Percentiles rank a stretch among this genome's conserved stretches.
phyloP scores from a whole-genome alignment of 2,329 filamentous ascomycete species.

The Dryadomyces quercus-mongolicae region DNA sequence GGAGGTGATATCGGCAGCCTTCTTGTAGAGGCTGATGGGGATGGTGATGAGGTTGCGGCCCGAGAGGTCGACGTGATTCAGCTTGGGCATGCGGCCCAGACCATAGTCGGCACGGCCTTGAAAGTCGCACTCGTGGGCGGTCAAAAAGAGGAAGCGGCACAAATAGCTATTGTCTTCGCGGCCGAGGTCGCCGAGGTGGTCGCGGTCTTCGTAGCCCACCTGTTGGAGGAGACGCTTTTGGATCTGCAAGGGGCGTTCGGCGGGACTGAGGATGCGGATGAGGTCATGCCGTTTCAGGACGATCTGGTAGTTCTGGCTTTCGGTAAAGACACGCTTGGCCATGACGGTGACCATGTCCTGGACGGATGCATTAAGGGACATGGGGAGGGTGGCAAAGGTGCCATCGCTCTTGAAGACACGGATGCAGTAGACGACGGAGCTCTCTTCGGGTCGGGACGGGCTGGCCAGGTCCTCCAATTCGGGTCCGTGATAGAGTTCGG shows the following conservation, averaged over 20 bases:
- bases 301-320: constrained; percentile 89
- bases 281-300: constrained; percentile 89
- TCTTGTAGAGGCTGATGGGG: constrained; percentile 85
- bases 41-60: constrained; percentile 89
- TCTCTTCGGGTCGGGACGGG: constrained; percentile 60
- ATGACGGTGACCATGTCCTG: constrained; percentile 80
- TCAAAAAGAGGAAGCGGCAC: constrained; percentile 89
- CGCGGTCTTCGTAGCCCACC: constrained; percentile 76
- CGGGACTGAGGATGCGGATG: constrained; percentile 63
- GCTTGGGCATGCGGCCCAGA: constrained; percentile 73
- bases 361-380: constrained; percentile 72
- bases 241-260: constrained; percentile 76
- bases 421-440: constrained; percentile 72
- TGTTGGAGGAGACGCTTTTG: constrained; percentile 87
- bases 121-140: constrained; percentile 74
- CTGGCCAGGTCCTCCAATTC: constrained; percentile 59
- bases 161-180: constrained; percentile 96
- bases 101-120: constrained; percentile 65
- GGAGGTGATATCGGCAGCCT: constrained; percentile 83
- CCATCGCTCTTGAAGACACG: constrained; percentile 89
- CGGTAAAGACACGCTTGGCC: constrained; percentile 88
- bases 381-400: constrained; percentile 86
- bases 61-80: constrained; percentile 85
- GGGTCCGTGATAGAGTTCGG: constrained; percentile 42
- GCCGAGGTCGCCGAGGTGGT: constrained; percentile 84